Percentiles rank a stretch among this genome's conserved stretches.
These are phyloP conservation scores for Stemphylium vesicarium DNA, from an alignment of 2,329 filamentous ascomycete species.

Conservation along the genomic window DNA sequence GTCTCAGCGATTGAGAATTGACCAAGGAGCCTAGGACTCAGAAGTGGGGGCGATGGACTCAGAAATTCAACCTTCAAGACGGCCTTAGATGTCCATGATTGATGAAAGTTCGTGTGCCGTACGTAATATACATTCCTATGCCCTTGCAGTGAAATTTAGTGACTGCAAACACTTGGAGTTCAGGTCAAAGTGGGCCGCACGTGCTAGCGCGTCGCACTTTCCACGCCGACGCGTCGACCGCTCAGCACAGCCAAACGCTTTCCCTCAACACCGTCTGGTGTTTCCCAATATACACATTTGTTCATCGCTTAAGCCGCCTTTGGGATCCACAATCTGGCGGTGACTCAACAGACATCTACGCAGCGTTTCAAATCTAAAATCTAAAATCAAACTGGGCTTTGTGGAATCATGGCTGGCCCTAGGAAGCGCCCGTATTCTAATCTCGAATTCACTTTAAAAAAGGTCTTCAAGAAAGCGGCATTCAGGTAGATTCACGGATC, in stretches of 20 bases:
- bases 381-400: background rate
- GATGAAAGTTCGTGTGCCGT: background rate
- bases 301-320: background rate
- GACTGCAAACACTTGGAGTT: slow-evolving; percentile 1
- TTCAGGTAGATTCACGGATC: slow-evolving; percentile 65
- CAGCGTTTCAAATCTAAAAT: background rate
- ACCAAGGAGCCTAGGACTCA: background rate
- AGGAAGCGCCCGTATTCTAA: slow-evolving; percentile 54
- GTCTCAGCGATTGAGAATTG: no score
- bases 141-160: no score
- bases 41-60: background rate
- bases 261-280: background rate
- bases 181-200: slow-evolving; percentile 14
- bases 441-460: slow-evolving; percentile 75
- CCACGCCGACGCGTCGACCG: slow-evolving; percentile 15
- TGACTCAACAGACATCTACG: background rate
- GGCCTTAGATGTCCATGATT: background rate
- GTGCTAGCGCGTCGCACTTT: slow-evolving; percentile 27
- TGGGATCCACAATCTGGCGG: background rate
- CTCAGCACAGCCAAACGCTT: background rate
- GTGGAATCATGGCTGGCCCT: slow-evolving; percentile 38
- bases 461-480: slow-evolving; percentile 74
- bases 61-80: background rate
- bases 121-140: background rate
- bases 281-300: slow-evolving; percentile 6